Base-by-base conservation (phyloP, 805 yeast genomes). In the Debaryomyces hansenii region DNA sequence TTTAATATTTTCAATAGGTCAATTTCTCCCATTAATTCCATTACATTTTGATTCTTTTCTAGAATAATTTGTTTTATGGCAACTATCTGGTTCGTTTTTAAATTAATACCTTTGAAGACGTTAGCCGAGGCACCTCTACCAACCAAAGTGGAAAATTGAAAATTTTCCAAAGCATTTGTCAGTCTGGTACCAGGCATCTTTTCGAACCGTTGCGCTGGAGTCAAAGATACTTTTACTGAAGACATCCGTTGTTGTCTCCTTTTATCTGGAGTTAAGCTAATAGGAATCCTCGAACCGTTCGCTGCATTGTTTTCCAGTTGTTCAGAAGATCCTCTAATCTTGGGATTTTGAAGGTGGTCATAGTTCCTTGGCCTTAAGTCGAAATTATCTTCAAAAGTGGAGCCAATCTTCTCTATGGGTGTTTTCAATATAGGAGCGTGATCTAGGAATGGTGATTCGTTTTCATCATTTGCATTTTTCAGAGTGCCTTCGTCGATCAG, bases 61-160 rank as follows among this genome's bases (percentile, higher is more conserved):
- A 87, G 72, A n/a, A 76, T 67, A 27, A 90, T 82, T 60, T 86
- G 91, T 61, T 90, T 90, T 20, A 90, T 80, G 1, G 96, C 96
- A 4, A 88, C 87, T 2, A 82, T 75, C 44, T 82, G 84, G 5
- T 81, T 80, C 0, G 91, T 86, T 44, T 70, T 72, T 48, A 77
- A 66, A 56, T 90, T 87, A 24, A 83, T 67, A 0, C 92, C 96
- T 48, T 79, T 77, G 64, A 84, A 90, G 4, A 92, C 97, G 34
- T 80, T 79, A 1, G 97, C 98, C 62, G 83, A 90, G 0, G 97
- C 97, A 1, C 99, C 99, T 49, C 80, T 80, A 2, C 98, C 99
- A 2, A 94, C 72, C 32, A 85, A 77, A 40, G 82, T 85, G 40
- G 75, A 72, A 55, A 84, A 70, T 24, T 71, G 70, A 56, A 79